phyloP scores from a whole-genome alignment of 2,329 filamentous ascomycete species.

The Ophiocordyceps polyrhachis-furcata region DNA sequence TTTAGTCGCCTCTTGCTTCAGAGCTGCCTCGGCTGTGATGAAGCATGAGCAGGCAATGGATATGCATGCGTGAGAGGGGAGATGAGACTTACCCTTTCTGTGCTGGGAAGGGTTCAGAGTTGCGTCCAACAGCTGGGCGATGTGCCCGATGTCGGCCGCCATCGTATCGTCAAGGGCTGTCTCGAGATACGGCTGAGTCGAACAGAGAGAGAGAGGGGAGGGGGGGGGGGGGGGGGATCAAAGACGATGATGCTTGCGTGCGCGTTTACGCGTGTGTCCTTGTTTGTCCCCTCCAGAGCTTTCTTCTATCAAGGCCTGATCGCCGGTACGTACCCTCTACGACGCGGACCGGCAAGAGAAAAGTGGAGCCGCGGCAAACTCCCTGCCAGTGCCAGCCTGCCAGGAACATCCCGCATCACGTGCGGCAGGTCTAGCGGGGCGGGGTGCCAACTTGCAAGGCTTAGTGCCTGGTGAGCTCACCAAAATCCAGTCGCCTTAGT shows the following conservation, averaged over 20 bases:
- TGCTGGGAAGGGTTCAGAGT: constrained; percentile 77
- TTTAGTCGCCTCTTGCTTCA: constrained; percentile 63
- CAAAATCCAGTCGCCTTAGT: not conserved
- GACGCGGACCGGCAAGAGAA: not conserved
- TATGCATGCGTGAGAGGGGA: constrained; percentile 10
- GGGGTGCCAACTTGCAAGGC: no score
- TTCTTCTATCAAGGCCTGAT: not conserved
- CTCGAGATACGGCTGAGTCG: no score
- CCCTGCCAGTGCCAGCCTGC: not conserved
- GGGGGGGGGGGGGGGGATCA: no score
- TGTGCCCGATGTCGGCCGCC: constrained; percentile 35
- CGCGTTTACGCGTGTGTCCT: no score
- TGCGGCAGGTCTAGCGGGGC: not conserved
- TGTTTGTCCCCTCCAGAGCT: no score
- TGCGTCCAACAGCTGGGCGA: constrained; percentile 75
- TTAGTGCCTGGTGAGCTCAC: no score
- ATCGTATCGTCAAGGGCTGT: constrained; percentile 19
- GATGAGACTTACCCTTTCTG: constrained; percentile 53
- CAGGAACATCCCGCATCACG: not conserved
- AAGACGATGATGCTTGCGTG: no score
- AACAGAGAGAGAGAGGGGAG: no score
- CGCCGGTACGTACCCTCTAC: not conserved
- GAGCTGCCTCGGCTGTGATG: constrained; percentile 54
- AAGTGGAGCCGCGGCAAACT: no score
- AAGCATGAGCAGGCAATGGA: constrained; percentile 13